phyloP scores from a whole-genome alignment of 176 grass and related monocot species.

The Aegilops sharonensis region DNA sequence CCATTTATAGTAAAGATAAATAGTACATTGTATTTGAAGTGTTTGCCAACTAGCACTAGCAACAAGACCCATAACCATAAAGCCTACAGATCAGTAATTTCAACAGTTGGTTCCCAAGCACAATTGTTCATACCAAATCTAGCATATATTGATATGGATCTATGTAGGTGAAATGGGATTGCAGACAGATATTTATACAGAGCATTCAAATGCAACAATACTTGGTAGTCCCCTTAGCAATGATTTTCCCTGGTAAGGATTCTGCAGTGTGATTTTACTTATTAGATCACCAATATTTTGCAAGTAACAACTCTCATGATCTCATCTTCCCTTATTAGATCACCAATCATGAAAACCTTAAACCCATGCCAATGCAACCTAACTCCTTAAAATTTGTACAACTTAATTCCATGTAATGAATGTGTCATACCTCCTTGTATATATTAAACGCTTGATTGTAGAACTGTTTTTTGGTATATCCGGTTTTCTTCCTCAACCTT shows the following conservation, averaged over 20 bases:
- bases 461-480: constrained; percentile 85
- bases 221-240: not conserved
- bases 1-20: not conserved
- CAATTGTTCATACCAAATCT: not conserved
- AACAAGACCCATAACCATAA: not conserved
- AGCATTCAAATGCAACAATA: not conserved
- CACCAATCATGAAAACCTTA: not conserved
- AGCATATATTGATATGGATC: not conserved
- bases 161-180: constrained; percentile 17
- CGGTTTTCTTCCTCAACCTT: constrained; percentile 79
- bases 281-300: not conserved
- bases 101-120: not conserved
- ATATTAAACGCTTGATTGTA: constrained; percentile 85
- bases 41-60: not conserved
- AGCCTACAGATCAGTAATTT: constrained; percentile 8
- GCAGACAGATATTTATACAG: not conserved
- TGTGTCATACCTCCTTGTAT: constrained; percentile 72
- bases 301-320: not conserved
- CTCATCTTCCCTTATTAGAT: constrained; percentile 11
- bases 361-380: not conserved
- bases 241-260: not conserved
- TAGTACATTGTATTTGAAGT: not conserved
- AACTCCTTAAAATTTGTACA: not conserved
- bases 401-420: constrained; percentile 33
- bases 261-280: not conserved